Base-by-base conservation (phyloP, 2,329 filamentous ascomycete genomes). In the Taxawa tesnikishii region DNA sequence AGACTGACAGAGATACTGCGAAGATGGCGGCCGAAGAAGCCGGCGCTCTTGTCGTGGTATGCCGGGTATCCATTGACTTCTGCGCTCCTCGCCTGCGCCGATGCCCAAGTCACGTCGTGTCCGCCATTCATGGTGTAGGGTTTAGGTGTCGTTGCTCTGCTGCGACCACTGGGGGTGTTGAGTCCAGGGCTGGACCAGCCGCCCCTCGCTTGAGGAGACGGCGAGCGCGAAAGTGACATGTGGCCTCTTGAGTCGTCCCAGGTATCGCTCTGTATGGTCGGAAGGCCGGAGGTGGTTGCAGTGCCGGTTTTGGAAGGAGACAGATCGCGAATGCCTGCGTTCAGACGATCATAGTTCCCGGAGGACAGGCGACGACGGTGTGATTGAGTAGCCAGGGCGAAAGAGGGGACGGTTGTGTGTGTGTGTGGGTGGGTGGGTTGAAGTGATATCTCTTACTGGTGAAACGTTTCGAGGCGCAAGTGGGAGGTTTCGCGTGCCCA, bases 151-250 rank as follows among this genome's bases (percentile, higher is more conserved):
- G 25, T 49, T 44, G 36, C 29, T 23, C 35, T 31, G 26, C 29
- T 38, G 26, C 25, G 27, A 7, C 28, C 31, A 19, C 59, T 64
- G 42, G 73, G 75, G 38, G 80, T 75, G 50, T 74, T 79, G 47
- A 93, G 67, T 37, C 83, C 51, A 83, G 68, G 42, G 78, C 79
- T 90, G 35, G 83, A 75, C 87, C 88, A 94, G 46, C 85, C 85
- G 51, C 83, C 84, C 48, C 81, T 80, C 39, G 76, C 79, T 41
- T 75, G 71, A 40, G 87, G 88, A 34, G 84, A 94, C 31, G 87
- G 83, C 51, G 83, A 92, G 59, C 84, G 76, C 44, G 85, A 90
- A 41, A 88, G 63, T 44, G 82, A 82, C 87, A 94, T 94, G 38
- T 41, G 42, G 5, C 34, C 19, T n/a, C 8, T 23, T 23, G 19